phyloP scores from a whole-genome alignment of 2,329 filamentous ascomycete genomes.

The Colletotrichum paranaense region DNA sequence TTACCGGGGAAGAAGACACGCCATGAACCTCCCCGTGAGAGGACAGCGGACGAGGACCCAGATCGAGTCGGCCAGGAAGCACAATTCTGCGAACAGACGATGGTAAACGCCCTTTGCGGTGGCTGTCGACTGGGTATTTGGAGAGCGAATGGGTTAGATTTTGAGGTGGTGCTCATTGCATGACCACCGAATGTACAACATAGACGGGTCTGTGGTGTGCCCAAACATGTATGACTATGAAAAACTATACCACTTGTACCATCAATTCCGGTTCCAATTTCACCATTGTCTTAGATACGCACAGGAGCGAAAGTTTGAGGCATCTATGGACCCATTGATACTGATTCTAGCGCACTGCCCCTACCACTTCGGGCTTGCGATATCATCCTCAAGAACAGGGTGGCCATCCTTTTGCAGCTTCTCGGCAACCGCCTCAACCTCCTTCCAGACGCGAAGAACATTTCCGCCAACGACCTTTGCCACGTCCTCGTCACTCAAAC shows the following conservation, averaged over 20 bases:
- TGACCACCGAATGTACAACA: conserved; percentile 41
- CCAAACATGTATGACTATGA: conserved; percentile 34
- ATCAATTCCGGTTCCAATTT: neutral
- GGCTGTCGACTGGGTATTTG: neutral
- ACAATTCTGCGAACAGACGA: conserved; percentile 68
- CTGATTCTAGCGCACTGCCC: neutral
- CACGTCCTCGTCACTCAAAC: conserved; percentile 79
- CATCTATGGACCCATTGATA: neutral
- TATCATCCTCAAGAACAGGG: conserved; percentile 65
- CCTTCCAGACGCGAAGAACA: conserved; percentile 84
- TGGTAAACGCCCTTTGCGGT: conserved; percentile 42
- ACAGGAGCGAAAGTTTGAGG: neutral
- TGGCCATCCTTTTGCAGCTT: conserved; percentile 70
- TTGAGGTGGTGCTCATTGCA: neutral
- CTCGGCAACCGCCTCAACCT: conserved; percentile 78
- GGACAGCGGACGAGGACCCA: conserved; percentile 90
- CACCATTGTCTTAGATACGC: neutral
- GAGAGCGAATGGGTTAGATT: conserved; percentile 1
- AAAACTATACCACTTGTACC: conserved; percentile 29
- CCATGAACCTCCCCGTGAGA: conserved; percentile 90
- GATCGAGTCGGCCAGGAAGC: conserved; percentile 68
- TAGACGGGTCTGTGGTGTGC: conserved; percentile 10
- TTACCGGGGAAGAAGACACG: conserved; percentile 90
- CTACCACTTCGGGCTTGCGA: conserved; percentile 39
- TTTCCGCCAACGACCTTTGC: conserved; percentile 84